Base-by-base conservation (phyloP, 225 moss, liverwort and hornwort species). In the Anthoceros angustus region DNA sequence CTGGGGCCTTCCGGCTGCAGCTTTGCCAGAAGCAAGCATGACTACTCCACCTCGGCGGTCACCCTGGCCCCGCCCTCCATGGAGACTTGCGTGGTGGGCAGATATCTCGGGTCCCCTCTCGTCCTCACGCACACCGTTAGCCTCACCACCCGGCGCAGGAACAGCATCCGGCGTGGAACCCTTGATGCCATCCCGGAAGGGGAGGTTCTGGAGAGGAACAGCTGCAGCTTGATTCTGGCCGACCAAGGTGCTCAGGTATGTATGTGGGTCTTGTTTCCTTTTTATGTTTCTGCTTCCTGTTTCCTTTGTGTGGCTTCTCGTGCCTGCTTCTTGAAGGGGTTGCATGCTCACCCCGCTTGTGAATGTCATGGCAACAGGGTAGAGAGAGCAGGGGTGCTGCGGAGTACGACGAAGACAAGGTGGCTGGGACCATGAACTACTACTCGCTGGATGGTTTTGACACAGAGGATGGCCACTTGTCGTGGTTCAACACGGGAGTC, bases 161-260 rank as follows among this genome's bases (percentile, higher is more conserved):
- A 41, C 43, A 77, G 65, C 23, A 23, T 55, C 39, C 78, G 85
- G 60, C 62, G 69, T 12, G 62, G 74, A 62, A 74, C 73, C 0
- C 69, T 87, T 48, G 87, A 87, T 62, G 87, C 61, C 41, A 87
- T 87, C 64, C 80, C 82, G 1, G 87, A 87, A 73, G 84, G 82
- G 3, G 84, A 84, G 21, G 87, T 80, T 70, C 63, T 78, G 5
- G 82, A 80, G 10, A 82, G 78, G 69, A 64, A 61, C 40, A 66
- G 64, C 12, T 62, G 77, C 43, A 68, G 69, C 68, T 66, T 71
- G 66, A 71, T 76, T 46, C 63, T 70, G 18, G 70, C 76, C 15
- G 26, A 26, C 41, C 42, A 42, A 43, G 16, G 9, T 46, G 67
- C 42, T 5, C 55, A 55, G 55, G 55, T 55, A 55, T 23, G 10